phyloP scores from a whole-genome alignment of 78 protist species.

The Dictyostelium citrinum region DNA sequence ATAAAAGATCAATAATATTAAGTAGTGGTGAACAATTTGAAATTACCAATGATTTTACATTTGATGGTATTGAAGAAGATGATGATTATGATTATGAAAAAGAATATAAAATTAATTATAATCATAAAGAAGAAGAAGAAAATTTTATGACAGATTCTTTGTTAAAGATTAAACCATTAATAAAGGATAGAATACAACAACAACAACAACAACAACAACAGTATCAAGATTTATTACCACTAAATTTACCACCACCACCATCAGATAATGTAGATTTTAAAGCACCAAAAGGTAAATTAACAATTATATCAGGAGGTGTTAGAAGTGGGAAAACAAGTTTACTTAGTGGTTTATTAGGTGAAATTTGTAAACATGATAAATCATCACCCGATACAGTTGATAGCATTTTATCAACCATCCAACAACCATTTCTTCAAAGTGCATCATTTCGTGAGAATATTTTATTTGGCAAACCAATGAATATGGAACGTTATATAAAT shows the following conservation, averaged over 20 bases:
- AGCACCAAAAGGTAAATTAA: slow-evolving; percentile 11
- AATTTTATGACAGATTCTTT: background rate
- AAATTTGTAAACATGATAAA: slow-evolving; percentile 23
- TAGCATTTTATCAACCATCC: slow-evolving; percentile 75
- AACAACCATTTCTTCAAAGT: slow-evolving; percentile 92
- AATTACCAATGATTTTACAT: background rate
- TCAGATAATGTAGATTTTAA: background rate
- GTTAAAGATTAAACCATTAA: background rate
- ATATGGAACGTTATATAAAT: slow-evolving; percentile 11
- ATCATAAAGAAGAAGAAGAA: background rate
- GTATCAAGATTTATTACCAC: background rate
- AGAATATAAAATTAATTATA: background rate
- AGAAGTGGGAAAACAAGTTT: slow-evolving; percentile 89
- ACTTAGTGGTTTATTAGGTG: slow-evolving; percentile 82
- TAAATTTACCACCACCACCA: background rate
- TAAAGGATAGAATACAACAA: background rate
- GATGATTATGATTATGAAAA: background rate
- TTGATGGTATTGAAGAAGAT: background rate
- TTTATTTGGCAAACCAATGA: slow-evolving; percentile 16
- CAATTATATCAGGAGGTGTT: slow-evolving; percentile 76
- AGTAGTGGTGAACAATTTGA: background rate
- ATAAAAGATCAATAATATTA: background rate
- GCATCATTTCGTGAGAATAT: slow-evolving; percentile 79
- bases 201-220: too few species aligned
- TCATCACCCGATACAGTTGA: slow-evolving; percentile 28